Base-by-base conservation (phyloP, 257 asterid genomes). In the Nicotiana noctiflora region DNA sequence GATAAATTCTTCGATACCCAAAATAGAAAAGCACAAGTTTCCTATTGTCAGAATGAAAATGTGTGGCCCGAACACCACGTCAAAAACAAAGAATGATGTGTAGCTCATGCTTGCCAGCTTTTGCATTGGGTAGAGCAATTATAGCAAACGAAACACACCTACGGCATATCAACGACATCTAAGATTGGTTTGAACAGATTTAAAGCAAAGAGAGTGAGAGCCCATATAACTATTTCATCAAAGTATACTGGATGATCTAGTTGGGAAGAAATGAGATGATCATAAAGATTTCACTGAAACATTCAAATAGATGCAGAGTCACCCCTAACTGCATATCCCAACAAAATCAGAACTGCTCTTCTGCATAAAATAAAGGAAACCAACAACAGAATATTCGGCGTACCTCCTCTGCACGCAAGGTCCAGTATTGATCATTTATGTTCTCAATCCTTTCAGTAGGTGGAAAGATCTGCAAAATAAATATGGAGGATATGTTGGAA, bases 351-450 rank as follows among this genome's bases (percentile, higher is more conserved):
- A 23, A 55, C 55, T 53, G 34, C n/a, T 59, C 81, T 32, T 55
- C 81, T 37, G 67, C 67, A 77, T 77, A 40, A 77, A 77, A 49
- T 49, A 49, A 49, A 74, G 40, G 59, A 57, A 74, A 74, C 40
- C 25, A 74, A 32, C 79, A 74, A 14, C 61, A 49, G 79, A 74
- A 74, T 57, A 74, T 14, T 23, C 19, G 9, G 66, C 11, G 29
- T 77, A 89, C 93, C 92, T 90, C 94, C 76, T 90, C 92, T 83
- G 90, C 94, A 75, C 91, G 91, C 81, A 89, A 63, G 62, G 92
- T 88, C 92, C 89, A 85, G 82, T 89, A 89, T 44, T 85, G 90
- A 83, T 91, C 92, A 83, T 89, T 91, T 72, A 91, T 86, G 86
- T 78, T 82, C 82, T 86, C 91, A 79, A 91, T 89, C 84, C 85